Base-by-base conservation (phyloP, 805 yeast species). In the Metschnikowia sp. region DNA sequence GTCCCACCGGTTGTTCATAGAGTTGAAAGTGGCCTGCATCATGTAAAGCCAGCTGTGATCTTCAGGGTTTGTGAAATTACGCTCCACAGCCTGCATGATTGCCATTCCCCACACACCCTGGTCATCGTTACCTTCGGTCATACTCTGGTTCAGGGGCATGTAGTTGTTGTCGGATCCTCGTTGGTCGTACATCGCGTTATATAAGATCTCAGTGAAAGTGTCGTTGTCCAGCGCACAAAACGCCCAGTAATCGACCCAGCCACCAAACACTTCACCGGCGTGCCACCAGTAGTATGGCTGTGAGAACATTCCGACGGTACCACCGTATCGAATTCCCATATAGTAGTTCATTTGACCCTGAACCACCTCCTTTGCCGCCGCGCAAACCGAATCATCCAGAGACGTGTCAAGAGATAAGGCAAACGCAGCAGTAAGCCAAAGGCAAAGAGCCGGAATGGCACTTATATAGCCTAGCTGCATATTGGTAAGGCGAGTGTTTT, bases 71-170 rank as follows among this genome's bases (percentile, higher is more conserved):
- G 59, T 52, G 52, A 56, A 72, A 55, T 72, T 72, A 43, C 74
- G 60, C 54, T 75, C 79, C 18, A 69, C 77, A 7, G 79, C 79
- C 53, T 70, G 68, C 69, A 75, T 67, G 39, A 70, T 62, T 7
- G 77, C 68, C 65, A 75, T 58, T 1, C 76, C 77, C 79, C 79
- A 75, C n/a, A 75, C 76, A 45, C 77, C 79, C 59, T 75, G 79
- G 62, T 75, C 79, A 66, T 75, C 79, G 53, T 75, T 75, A 53
- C 78, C 79, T 54, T 75, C 79, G 18, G 74, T 66, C 64, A 74
- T 60, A 11, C 76, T 65, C 56, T 72, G 77, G 52, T 75, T 75
- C n/a, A 66, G 53, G 8, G 78, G 78, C 56, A 75, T 67, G 49
- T 72, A 74, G 58, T 74, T 64, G 50, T 52, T 64, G 48, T 68